Percentiles rank a stretch among this genome's conserved stretches.
phyloP scores from a whole-genome alignment of 23 red algal genomes.

The Cyanidiococcus yangmingshanensis region DNA sequence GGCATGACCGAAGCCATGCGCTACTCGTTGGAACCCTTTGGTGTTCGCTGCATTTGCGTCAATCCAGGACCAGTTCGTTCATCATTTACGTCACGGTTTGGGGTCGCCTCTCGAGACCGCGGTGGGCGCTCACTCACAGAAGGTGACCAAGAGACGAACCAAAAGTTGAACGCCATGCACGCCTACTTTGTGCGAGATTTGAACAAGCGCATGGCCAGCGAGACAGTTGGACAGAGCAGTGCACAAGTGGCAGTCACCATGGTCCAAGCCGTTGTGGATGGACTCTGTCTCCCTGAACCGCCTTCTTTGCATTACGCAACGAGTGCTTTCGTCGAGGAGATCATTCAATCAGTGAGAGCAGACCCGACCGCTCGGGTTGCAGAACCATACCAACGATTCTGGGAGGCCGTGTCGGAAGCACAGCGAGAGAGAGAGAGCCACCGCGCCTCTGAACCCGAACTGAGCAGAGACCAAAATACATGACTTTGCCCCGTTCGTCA shows the following conservation, averaged over 20 bases:
- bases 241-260: not conserved
- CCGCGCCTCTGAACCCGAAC: too few relatives aligned
- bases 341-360: not conserved
- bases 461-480: too few relatives aligned
- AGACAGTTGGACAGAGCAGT: not conserved
- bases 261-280: not conserved
- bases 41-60: slow-evolving; percentile 30
- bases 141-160: not conserved
- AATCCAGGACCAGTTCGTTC: slow-evolving; percentile 37
- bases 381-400: not conserved
- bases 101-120: not conserved
- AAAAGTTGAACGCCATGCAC: not conserved
- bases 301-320: slow-evolving; percentile 16
- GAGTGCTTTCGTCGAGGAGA: not conserved
- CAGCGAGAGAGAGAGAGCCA: too few relatives aligned
- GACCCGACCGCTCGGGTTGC: not conserved
- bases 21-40: slow-evolving; percentile 24
- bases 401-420: not conserved
- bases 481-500: too few relatives aligned
- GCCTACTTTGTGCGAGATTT: not conserved
- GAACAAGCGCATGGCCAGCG: slow-evolving; percentile 8
- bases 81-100: slow-evolving; percentile 14
- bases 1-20: slow-evolving; percentile 33
- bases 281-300: not conserved
- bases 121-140: not conserved